Evolutionary conservation across 2,329 filamentous ascomycete genomes (phyloP).

Genomic region (Botrytis aclada): DNA sequence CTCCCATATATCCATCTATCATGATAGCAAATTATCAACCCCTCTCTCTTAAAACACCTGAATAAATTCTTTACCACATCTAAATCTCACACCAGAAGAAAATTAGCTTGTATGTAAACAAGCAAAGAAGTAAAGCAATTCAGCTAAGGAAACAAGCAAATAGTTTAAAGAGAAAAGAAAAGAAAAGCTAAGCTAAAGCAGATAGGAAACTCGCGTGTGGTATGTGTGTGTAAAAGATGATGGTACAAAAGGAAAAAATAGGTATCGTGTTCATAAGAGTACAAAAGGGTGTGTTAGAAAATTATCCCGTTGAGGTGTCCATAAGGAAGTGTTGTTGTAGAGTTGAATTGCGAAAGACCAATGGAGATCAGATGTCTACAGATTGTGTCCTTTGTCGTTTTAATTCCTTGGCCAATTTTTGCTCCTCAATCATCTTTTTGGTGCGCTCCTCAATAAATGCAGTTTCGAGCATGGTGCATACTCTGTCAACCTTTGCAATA

Average conservation of each 20-base stretch:
- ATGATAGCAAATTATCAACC: neutral
- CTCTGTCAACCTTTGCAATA: neutral
- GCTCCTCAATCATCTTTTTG: neutral
- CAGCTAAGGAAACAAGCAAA: neutral
- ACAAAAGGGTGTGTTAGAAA: neutral
- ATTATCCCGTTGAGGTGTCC: neutral
- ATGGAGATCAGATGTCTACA: neutral
- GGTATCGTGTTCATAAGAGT: neutral
- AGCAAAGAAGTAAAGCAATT: neutral
- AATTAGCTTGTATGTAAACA: neutral
- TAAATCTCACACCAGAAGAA: neutral
- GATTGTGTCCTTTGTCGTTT: slow-evolving; percentile 2
- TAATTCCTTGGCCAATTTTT: slow-evolving; percentile 1
- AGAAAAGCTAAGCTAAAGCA: neutral
- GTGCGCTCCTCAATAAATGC: neutral
- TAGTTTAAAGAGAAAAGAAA: neutral
- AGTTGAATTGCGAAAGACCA: neutral
- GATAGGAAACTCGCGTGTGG: neutral
- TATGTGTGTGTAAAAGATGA: neutral
- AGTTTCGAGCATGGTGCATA: neutral
- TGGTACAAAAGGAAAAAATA: neutral
- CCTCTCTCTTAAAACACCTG: neutral
- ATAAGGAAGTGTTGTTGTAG: neutral
- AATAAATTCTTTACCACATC: neutral
- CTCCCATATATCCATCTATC: neutral